phyloP scores from a whole-genome alignment of 208 protist species.

The Histomonas meleagridis region DNA sequence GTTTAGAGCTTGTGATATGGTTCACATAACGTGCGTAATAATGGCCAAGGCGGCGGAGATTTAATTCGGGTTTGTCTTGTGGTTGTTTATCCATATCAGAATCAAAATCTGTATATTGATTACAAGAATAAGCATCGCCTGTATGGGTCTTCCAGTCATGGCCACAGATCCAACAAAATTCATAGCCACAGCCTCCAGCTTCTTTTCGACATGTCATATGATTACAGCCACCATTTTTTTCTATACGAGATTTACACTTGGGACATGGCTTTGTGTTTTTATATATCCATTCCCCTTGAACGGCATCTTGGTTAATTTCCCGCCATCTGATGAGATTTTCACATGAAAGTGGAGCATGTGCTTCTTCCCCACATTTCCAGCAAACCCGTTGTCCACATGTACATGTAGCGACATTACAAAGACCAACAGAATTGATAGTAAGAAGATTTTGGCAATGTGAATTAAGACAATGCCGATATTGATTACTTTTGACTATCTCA shows the following conservation, averaged over 20 bases:
- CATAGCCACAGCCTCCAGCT: background rate
- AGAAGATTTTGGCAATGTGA: background rate
- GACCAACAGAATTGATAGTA: background rate
- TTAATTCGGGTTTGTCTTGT: background rate
- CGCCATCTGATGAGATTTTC: background rate
- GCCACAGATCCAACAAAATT: constrained; percentile 38
- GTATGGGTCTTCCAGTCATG: background rate
- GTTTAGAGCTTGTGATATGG: background rate
- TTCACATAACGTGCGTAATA: background rate
- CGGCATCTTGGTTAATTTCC: background rate
- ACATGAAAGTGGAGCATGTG: background rate
- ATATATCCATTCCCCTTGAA: background rate
- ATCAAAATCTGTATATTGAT: background rate
- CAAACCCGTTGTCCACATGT: background rate
- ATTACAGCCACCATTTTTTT: constrained; percentile 37
- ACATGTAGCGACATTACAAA: background rate
- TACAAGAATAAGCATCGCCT: background rate
- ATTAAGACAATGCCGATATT: background rate
- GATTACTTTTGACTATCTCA: background rate
- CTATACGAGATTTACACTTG: background rate
- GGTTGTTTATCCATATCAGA: too few species aligned
- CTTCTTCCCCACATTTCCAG: background rate
- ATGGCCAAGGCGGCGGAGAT: background rate
- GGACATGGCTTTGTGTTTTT: constrained; percentile 35
- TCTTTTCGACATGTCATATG: constrained; percentile 29